Conservation (phyloP, 2,329 filamentous ascomycete species). For the Xylaria polymorpha region DNA sequence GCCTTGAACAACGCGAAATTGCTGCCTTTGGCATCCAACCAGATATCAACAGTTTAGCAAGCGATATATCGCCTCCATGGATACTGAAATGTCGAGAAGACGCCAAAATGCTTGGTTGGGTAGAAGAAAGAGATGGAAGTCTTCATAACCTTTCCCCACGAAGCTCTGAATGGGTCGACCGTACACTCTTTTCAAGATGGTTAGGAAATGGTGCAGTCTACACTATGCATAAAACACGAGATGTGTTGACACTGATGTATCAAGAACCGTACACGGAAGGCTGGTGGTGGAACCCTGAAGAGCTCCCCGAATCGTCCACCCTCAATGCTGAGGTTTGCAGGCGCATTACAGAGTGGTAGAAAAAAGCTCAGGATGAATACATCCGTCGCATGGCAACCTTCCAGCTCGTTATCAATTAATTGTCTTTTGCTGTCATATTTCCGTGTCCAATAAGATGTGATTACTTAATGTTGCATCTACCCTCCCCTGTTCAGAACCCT, state of each 20-base stretch:
- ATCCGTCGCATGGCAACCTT: too few species aligned
- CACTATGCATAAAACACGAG: neutral
- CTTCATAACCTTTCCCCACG: slow-evolving; percentile 7
- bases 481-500: too few species aligned
- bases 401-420: too few species aligned
- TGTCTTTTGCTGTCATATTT: too few species aligned
- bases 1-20: slow-evolving; percentile 28
- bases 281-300: too few species aligned
- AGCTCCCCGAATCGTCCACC: too few species aligned
- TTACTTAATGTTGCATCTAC: too few species aligned
- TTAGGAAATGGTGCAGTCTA: slow-evolving; percentile 6
- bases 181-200: slow-evolving; percentile 22
- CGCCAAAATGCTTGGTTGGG: slow-evolving; percentile 9
- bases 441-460: too few species aligned
- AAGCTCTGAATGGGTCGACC: slow-evolving; percentile 19
- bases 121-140: slow-evolving; percentile 21
- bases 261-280: slow-evolving; percentile 14
- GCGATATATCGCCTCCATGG: slow-evolving; percentile 16
- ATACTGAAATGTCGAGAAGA: slow-evolving; percentile 13
- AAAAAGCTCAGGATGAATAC: too few species aligned
- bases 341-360: too few species aligned
- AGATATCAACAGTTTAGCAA: neutral
- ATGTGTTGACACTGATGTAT: neutral
- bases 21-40: slow-evolving; percentile 8
- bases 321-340: too few species aligned